Conservation (phyloP, 352 stramenopile species). For the Globisporangium echinulatum region DNA sequence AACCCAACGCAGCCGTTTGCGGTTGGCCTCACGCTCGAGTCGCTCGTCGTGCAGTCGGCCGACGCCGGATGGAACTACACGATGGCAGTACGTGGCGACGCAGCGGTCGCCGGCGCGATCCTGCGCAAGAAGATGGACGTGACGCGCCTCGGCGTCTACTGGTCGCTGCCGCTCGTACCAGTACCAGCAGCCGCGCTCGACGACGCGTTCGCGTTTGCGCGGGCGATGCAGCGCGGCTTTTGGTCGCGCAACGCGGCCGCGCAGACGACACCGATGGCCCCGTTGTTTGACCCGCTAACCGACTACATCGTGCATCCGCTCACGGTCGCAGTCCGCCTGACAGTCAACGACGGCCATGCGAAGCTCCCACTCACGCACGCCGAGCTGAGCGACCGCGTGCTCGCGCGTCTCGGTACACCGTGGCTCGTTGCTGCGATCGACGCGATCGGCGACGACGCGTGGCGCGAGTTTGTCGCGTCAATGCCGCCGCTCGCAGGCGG, state of each 20-base stretch:
- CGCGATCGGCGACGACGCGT: slow-evolving; percentile 57
- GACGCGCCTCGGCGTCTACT: slow-evolving; percentile 78
- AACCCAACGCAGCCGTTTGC: slow-evolving; percentile 36
- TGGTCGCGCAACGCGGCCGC: slow-evolving; percentile 16
- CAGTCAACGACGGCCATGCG: slow-evolving; percentile 72
- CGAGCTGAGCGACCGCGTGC: slow-evolving; percentile 61
- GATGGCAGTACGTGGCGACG: slow-evolving; percentile 51
- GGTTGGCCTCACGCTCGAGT: slow-evolving; percentile 67
- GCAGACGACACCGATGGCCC: slow-evolving; percentile 14
- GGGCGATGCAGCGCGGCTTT: slow-evolving; percentile 67
- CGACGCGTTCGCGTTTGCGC: slow-evolving; percentile 52
- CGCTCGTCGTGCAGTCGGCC: slow-evolving; percentile 77
- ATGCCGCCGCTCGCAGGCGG: slow-evolving; percentile 66
- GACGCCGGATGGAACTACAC: slow-evolving; percentile 82
- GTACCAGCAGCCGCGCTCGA: slow-evolving; percentile 37
- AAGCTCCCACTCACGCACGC: slow-evolving; percentile 77
- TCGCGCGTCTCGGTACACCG: slow-evolving; percentile 61
- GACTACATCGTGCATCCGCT: slow-evolving; percentile 75
- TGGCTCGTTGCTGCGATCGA: slow-evolving; percentile 79
- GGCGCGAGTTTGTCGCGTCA: slow-evolving; percentile 55
- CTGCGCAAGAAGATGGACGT: slow-evolving; percentile 81
- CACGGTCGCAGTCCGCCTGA: slow-evolving; percentile 73
- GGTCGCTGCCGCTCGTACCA: slow-evolving; percentile 45
- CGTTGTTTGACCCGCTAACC: slow-evolving; percentile 30
- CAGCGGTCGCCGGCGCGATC: slow-evolving; percentile 23